Base-by-base conservation (phyloP, 257 asterid species). In the Verbascum thapsus region DNA sequence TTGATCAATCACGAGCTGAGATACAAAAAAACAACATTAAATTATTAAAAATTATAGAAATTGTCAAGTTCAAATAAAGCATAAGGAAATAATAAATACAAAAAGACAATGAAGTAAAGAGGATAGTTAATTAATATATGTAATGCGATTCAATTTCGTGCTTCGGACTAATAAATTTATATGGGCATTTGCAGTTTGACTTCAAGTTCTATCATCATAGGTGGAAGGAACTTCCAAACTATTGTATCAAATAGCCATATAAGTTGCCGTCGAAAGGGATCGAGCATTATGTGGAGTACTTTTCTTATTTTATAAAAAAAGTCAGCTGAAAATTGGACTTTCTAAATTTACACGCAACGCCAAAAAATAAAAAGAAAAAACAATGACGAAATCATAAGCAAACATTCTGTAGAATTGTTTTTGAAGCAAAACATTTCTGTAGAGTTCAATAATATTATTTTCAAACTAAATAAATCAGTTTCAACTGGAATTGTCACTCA, bases 1-100 rank as follows among this genome's bases (percentile, higher is more conserved):
- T 80, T 82, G 80, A 69, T 88, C 96, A 39, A 82, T 77, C 63
- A 66, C 51, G 48, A 83, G 74, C 95, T 88, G 91, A 57, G 67
- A 65, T 53, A 62, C 35, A 53, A 11, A 59, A 65, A 12, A 64
- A 10, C 6, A 49, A 53, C 23, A 66, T 47, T 38, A 56, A 52
- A 54, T 17, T 26, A 39, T 54, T 30, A 10, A 41, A n/a, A 3
- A 17, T 41, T 9, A 6, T 8, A 22, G 4, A 37, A 19, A 26
- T 45, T 44, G 47, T 34, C 41, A 17, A 42, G 52, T 11, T 22
- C 45, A 44, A 56, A 40, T 5, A 15, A 60, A 26, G 12, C 9
- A 53, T 3, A 45, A 19, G 32, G 17, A 47, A 26, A 26, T 26
- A 13, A n/a, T 26, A 13, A n/a, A n/a, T 47, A 8, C 40, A 12